These are phyloP conservation scores for Sicyos baderoa DNA, from an alignment of 306 rosid species.

Conservation along the genomic window DNA sequence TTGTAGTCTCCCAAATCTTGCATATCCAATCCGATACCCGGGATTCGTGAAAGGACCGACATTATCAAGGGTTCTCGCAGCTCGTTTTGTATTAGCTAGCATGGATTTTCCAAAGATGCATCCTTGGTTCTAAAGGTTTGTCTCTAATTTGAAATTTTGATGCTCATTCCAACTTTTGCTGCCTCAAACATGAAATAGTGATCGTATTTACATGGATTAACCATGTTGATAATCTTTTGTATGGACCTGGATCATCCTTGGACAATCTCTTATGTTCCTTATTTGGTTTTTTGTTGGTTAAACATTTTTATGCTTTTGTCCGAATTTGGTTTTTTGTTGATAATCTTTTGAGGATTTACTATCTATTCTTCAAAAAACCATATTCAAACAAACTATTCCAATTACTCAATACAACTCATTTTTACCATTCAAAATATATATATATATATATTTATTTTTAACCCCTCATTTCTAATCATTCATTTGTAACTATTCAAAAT, in stretches of 20 bases:
- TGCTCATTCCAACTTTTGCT: neutral
- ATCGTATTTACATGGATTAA: neutral
- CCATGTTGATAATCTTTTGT: neutral
- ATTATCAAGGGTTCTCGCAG: neutral
- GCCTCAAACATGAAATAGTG: neutral
- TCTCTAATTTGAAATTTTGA: neutral
- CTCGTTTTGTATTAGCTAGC: neutral
- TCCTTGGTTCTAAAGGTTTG: neutral
- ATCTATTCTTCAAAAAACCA: too few species aligned
- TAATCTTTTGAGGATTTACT: too few species aligned
- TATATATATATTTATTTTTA: too few species aligned
- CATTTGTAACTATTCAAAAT: too few species aligned
- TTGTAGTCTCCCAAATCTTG: conserved; percentile 64
- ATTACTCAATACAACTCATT: too few species aligned
- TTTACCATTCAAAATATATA: too few species aligned
- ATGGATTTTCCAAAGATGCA: neutral
- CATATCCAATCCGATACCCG: conserved; percentile 60
- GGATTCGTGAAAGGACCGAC: conserved; percentile 16
- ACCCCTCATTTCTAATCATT: too few species aligned
- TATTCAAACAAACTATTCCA: too few species aligned
- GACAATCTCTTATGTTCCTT: neutral
- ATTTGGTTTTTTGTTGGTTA: neutral
- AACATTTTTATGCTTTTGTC: too few species aligned
- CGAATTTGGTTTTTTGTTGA: too few species aligned
- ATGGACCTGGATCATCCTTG: neutral